Evolutionary conservation across 2,329 filamentous ascomycete genomes (phyloP), one percentile per base, ranked within the genome.

Genomic region (Fusarium protoensiforme): DNA sequence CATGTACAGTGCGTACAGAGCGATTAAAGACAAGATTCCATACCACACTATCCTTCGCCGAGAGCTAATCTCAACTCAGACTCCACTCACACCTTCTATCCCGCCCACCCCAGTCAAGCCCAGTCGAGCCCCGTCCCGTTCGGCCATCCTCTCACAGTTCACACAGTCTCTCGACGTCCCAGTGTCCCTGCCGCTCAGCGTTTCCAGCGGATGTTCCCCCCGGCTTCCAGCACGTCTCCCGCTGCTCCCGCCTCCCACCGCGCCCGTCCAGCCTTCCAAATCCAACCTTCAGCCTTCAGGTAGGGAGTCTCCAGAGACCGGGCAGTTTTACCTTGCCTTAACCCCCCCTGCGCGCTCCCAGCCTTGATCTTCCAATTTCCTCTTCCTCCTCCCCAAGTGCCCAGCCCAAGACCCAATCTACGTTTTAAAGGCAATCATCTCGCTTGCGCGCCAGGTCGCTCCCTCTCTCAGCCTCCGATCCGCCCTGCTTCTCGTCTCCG

Each of bases 341-440:
- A 51, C 51, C 58, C 72, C 58, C 72, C 76, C 68, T 75, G 71
- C 67, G 65, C 61, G 65, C 48, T 51, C 46, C 58, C 67, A 65
- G 63, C 61, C 61, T 68, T 71, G 66, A 68, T 74, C 59, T 66
- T 72, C 72, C 77, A 76, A 75, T 78, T 72, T 74, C 77, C 75
- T 74, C 77, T 78, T 76, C 75, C 77, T 76, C 75, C 77, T 80
- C 77, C 61, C 59, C 31, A 27, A 77, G 78, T 78, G 71, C 75
- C 54, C 78, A 77, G 77, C 77, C 46, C 80, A 75, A 75, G 69
- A 68, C 79, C 81, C 79, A 83, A 82, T 74, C 75, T 82, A 82
- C 82, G 80, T 81, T 59, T 83, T 81, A 81, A 81, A 82, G 82
- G 82, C 82, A 84, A 84, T 86, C 85, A 87, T 87, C 80, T 87